phyloP scores from a whole-genome alignment of 75 land plant species.

The Cryptomeria japonica region DNA sequence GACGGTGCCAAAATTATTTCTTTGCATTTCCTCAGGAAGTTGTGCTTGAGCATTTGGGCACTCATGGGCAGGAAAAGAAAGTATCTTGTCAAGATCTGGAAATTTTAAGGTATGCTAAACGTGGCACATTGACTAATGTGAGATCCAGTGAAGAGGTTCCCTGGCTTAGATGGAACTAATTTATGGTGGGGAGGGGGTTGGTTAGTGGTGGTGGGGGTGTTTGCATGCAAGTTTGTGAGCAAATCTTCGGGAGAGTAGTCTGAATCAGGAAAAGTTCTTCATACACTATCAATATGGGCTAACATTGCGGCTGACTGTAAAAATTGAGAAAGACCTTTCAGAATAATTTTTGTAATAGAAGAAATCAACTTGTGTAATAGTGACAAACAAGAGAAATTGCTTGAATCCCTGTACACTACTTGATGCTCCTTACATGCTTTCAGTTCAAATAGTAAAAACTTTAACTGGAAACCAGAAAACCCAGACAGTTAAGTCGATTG shows the following conservation, averaged over 20 bases:
- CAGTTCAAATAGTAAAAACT: background rate
- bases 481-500: background rate
- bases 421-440: background rate
- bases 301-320: slow-evolving; percentile 10
- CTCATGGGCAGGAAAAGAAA: background rate
- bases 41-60: background rate
- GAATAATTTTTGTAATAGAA: background rate
- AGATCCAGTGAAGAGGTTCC: background rate
- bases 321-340: background rate
- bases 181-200: no score
- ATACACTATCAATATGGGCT: background rate
- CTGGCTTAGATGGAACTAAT: background rate
- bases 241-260: background rate
- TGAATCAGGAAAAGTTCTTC: background rate
- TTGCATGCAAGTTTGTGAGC: slow-evolving; percentile 12
- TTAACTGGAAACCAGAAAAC: background rate
- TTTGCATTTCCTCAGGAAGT: background rate
- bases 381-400: background rate
- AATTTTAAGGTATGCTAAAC: background rate
- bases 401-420: background rate
- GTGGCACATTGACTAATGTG: background rate
- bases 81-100: background rate
- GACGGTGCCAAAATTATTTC: background rate
- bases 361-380: slow-evolving; percentile 2
- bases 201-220: background rate